Conservation (phyloP, 176 grass and related monocot species). For the Cocos nucifera region DNA sequence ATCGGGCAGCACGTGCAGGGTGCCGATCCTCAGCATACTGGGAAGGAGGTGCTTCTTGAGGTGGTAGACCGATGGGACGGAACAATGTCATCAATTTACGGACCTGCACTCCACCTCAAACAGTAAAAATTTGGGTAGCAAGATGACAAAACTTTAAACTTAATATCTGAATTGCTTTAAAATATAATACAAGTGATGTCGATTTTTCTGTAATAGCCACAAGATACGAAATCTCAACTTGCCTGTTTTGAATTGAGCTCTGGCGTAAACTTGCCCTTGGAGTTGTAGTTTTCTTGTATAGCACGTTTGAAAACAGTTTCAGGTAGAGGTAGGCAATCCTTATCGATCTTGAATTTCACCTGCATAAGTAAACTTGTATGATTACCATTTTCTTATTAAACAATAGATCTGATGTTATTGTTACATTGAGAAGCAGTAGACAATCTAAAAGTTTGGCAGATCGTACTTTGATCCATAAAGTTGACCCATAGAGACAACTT, state of each 20-base stretch:
- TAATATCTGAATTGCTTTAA: slow-evolving; percentile 6
- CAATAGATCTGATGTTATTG: not conserved
- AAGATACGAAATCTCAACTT: slow-evolving; percentile 11
- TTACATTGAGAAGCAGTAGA: not conserved
- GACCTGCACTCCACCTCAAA: slow-evolving; percentile 36
- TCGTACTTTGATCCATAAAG: no score
- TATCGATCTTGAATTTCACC: slow-evolving; percentile 75
- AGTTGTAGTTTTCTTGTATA: slow-evolving; percentile 65
- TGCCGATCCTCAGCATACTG: slow-evolving; percentile 27
- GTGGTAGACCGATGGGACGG: slow-evolving; percentile 22
- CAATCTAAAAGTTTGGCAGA: not conserved
- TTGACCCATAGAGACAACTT: no score
- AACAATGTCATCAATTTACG: slow-evolving; percentile 38
- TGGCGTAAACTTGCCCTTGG: slow-evolving; percentile 48
- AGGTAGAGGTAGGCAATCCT: slow-evolving; percentile 59
- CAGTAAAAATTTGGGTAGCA: slow-evolving; percentile 1
- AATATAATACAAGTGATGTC: not conserved
- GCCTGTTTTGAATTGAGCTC: slow-evolving; percentile 60
- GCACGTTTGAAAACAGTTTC: slow-evolving; percentile 45
- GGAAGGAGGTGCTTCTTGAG: slow-evolving; percentile 10
- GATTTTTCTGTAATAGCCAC: not conserved
- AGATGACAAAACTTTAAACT: not conserved
- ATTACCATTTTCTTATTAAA: not conserved
- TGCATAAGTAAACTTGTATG: slow-evolving; percentile 15
- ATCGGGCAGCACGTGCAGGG: slow-evolving; percentile 2